Evolutionary conservation across 257 asterid species (phyloP), one percentile per base, ranked within the genome.

Genomic region (Solanum chilense): DNA sequence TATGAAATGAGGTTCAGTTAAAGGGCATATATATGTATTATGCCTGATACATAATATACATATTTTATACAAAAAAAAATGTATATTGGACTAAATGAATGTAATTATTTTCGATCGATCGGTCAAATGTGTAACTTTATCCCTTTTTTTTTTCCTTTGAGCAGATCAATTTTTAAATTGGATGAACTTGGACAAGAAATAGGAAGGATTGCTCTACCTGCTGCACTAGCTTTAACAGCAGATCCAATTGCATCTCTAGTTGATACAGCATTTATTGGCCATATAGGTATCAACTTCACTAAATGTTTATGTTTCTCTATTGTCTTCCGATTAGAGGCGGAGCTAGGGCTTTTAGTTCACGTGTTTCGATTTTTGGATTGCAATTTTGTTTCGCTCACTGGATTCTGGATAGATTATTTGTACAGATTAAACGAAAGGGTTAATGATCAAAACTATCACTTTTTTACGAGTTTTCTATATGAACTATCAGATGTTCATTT

Each of bases 231-330:
- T 88, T 89, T 95, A 87, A 94, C 95, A 45, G 98, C 98, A 87
- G 98, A 95, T 90, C 98, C 98, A 37, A 90, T 95, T 89, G 98
- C 98, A n/a, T 95, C 98, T 88, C 91, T 95, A 16, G 90, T 95
- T 37, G 97, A 95, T 37, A 95, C 98, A 37, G 95, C 95, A 20
- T 95, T 95, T 84, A 92, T 95, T n/a, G 98, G 98, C 87, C 98
- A 90, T 88, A 94, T 95, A n/a, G 98, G 98, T 95, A 93, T 23
- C 16, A 3, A 2, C 60, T 44, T 85, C 74, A 33, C 18, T n/a
- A 45, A 29, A 7, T 5, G 15, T 69, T 47, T 13, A 1, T 29
- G 0, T 15, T 7, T 31, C 16, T 42, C n/a, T 70, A 70, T 70
- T 31, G 16, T 70, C 41, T 15, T 15, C 13, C 77, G 0, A 70